These are phyloP conservation scores for Alternaria brassicae DNA, from an alignment of 2,329 filamentous ascomycete genomes.

Conservation along the genomic window DNA sequence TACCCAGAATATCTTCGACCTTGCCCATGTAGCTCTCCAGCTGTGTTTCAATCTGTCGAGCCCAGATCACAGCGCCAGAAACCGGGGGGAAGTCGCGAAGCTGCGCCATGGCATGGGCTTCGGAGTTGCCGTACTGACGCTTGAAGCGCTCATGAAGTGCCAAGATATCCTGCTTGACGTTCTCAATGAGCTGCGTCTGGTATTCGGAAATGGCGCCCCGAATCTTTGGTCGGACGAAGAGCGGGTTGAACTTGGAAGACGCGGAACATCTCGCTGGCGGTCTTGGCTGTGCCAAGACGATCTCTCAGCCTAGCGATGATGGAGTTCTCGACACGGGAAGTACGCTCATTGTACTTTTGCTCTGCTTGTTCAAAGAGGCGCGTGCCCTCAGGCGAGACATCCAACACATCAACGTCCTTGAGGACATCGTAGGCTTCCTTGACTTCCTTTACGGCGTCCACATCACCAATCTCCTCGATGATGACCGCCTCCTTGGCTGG, in stretches of 20 bases:
- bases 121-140: conserved; percentile 97
- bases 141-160: conserved; percentile 96
- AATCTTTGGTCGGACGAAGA: conserved; percentile 99
- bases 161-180: conserved; percentile 95
- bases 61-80: conserved; percentile 97
- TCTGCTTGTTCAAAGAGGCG: conserved; percentile 93
- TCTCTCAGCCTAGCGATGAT: conserved; percentile 95
- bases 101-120: conserved; percentile 97
- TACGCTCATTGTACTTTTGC: conserved; percentile 95
- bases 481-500: conserved; percentile 63
- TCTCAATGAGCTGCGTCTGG: conserved; percentile 96
- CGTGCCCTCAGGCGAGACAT: conserved; percentile 89
- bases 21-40: conserved; percentile 97
- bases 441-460: conserved; percentile 96
- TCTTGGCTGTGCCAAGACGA: conserved; percentile 92
- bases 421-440: conserved; percentile 91
- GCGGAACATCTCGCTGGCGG: conserved; percentile 99
- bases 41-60: conserved; percentile 94
- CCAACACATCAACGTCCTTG: conserved; percentile 92
- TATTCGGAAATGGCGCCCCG: conserved; percentile 97
- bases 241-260: conserved; percentile 99
- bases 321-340: conserved; percentile 95
- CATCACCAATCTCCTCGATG: conserved; percentile 93
- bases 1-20: conserved; percentile 95
- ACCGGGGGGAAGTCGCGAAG: conserved; percentile 94